Conservation (phyloP, 768 basidiomycete species). For the Boletellus emodensis region DNA sequence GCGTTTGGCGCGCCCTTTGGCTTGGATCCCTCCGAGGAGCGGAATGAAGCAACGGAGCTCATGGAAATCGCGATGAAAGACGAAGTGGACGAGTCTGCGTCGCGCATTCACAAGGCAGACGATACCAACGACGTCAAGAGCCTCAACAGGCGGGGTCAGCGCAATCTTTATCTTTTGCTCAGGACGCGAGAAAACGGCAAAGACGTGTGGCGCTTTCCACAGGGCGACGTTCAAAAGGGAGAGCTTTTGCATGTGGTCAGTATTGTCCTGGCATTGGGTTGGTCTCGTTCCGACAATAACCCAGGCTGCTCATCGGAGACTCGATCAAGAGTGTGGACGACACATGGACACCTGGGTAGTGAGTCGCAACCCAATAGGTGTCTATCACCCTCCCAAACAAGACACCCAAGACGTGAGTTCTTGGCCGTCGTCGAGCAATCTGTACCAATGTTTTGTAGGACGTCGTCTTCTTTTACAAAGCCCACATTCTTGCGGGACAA, state of each 20-base stretch:
- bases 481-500: slow-evolving; percentile 88
- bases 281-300: not conserved
- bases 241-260: slow-evolving; percentile 78
- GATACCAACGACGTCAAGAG: slow-evolving; percentile 57
- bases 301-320: slow-evolving; percentile 71
- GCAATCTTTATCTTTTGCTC: slow-evolving; percentile 87
- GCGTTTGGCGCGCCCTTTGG: slow-evolving; percentile 70
- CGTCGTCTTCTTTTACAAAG: slow-evolving; percentile 88
- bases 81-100: slow-evolving; percentile 58
- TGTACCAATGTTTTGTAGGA: slow-evolving; percentile 40
- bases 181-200: slow-evolving; percentile 44
- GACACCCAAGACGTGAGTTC: slow-evolving; percentile 36
- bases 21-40: slow-evolving; percentile 38
- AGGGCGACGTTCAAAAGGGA: slow-evolving; percentile 54
- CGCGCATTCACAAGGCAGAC: slow-evolving; percentile 62
- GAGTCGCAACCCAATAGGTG: slow-evolving; percentile 82
- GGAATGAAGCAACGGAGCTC: slow-evolving; percentile 47
- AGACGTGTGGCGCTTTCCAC: slow-evolving; percentile 78
- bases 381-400: slow-evolving; percentile 51
- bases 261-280: not conserved
- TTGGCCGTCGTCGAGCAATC: not conserved
- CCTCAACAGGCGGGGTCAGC: slow-evolving; percentile 76
- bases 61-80: slow-evolving; percentile 56
- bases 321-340: slow-evolving; percentile 68
- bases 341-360: slow-evolving; percentile 94